Base-by-base conservation (phyloP, 2,329 filamentous ascomycete genomes). In the Dothideomycetes sp. region DNA sequence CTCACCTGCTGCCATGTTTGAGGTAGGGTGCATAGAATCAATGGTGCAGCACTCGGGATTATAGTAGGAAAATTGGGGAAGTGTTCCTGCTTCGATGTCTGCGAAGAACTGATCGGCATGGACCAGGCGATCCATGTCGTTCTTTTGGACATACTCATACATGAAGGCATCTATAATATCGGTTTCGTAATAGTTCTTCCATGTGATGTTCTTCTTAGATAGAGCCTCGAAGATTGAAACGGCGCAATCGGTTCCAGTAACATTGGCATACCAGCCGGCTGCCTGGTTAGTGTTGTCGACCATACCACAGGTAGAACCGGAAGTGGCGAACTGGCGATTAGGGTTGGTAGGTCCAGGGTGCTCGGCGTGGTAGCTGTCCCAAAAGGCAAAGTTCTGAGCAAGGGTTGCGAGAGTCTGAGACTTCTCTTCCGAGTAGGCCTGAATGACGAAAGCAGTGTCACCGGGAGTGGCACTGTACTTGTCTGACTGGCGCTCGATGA, bases 121-220 rank as follows among this genome's bases (percentile, higher is more conserved):
- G 0, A 52, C 54, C 3, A 63, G 49, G 10, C 47, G 47, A 38
- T 57, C 50, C 47, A 59, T 55, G 36, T 52, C 54, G 34, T 60
- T 57, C 37, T 61, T 53, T 50, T 62, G 57, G 16, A 60, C 57
- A 54, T 56, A 60, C 50, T 59, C 45, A 48, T 61, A 61, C 51
- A 60, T 56, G 38, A 44, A 59, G 5, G 53, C 53, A 44, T 61
- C 56, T 22, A 61, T 46, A 41, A 57, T 60, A 33, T 60, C 57
- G 7, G 59, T 58, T 41, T 61, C 58, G 46, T 62, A 62, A 48
- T 62, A 62, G 53, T 63, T 63, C 49, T 61, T 62, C 60, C 59
- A 63, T 17, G 45, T 53, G 33, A 63, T 55, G 29, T 54, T 52
- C 34, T 57, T 57, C 7, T 57, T 55, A 36, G 49, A 55, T 36